Conservation (phyloP, 352 stramenopile genomes). For the Phytophthora niederhauseri region DNA sequence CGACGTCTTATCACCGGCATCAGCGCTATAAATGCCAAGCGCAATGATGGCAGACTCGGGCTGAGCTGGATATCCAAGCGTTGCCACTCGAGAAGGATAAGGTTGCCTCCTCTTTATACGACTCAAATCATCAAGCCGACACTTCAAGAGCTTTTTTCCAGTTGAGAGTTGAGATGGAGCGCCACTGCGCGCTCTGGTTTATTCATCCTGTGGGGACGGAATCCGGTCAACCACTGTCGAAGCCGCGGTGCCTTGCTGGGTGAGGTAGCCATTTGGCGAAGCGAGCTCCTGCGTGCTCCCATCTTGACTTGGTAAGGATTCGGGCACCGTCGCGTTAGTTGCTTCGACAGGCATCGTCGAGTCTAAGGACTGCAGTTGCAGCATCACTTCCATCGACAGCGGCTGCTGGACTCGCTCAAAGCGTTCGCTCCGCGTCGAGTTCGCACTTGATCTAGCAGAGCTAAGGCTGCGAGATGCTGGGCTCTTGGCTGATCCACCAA, state of each 20-base stretch:
- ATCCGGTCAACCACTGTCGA: constrained; percentile 4
- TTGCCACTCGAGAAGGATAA: constrained; percentile 16
- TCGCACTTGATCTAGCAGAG: constrained; percentile 3
- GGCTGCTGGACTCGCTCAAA: constrained; percentile 32
- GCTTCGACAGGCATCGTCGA: constrained; percentile 33
- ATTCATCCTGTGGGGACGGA: constrained; percentile 16
- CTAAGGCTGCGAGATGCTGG: not conserved
- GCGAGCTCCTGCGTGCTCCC: constrained; percentile 12
- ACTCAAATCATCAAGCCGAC: not conserved
- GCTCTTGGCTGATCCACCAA: constrained; percentile 22
- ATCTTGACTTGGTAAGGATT: constrained; percentile 4
- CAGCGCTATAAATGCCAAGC: constrained; percentile 28
- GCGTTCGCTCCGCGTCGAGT: constrained; percentile 12
- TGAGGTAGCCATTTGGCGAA: constrained; percentile 31
- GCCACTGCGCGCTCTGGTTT: not conserved
- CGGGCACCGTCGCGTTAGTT: not conserved
- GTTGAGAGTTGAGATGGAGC: not conserved
- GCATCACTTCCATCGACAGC: constrained; percentile 38
- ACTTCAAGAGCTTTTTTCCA: not conserved
- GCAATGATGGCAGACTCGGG: not conserved
- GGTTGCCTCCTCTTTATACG: not conserved
- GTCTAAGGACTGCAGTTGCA: constrained; percentile 38
- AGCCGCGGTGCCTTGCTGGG: constrained; percentile 13
- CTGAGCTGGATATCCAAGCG: not conserved
- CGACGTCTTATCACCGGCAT: constrained; percentile 30